A percentile compares a stretch with the other conserved stretches of the same genome.
phyloP scores from a whole-genome alignment of 495 filamentous ascomycete genomes.

The Jackrogersella minutella region DNA sequence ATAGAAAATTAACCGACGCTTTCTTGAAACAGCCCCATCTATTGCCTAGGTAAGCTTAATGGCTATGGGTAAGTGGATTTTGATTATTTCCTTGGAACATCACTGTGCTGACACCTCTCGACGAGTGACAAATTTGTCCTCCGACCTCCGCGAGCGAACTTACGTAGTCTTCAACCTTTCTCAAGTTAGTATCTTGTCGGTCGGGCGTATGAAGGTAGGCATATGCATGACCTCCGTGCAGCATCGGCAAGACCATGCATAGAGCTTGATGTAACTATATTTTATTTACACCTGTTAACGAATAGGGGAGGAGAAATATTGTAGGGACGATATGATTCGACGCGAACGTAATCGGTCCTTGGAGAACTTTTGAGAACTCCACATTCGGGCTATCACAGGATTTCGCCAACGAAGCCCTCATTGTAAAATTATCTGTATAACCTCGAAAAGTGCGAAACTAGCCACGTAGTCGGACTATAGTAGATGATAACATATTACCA shows the following conservation, averaged over 20 bases:
- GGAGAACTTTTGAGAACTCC: slow-evolving; percentile 27
- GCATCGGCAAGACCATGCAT: not conserved
- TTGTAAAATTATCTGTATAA: slow-evolving; percentile 1
- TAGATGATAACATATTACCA: not conserved
- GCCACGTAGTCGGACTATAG: not conserved
- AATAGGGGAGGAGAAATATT: slow-evolving; percentile 14
- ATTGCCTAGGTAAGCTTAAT: no score
- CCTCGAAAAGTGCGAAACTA: not conserved
- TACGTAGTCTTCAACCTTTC: not conserved
- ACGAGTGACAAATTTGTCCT: not conserved
- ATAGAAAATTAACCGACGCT: not conserved
- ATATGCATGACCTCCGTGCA: not conserved
- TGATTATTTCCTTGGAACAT: no score
- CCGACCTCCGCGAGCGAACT: not conserved
- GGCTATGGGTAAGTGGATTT: no score
- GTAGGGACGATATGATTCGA: slow-evolving; percentile 16
- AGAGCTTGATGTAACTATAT: slow-evolving; percentile 3
- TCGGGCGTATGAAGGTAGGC: not conserved
- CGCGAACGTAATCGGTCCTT: slow-evolving; percentile 15
- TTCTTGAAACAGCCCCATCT: no score
- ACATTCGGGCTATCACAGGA: slow-evolving; percentile 31
- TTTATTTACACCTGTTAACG: slow-evolving; percentile 5
- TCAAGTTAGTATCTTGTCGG: not conserved
- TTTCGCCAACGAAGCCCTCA: slow-evolving; percentile 2
- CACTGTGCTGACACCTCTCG: not conserved